Conservation (phyloP, 2,329 filamentous ascomycete species). For the Aspergillus glaucus region DNA sequence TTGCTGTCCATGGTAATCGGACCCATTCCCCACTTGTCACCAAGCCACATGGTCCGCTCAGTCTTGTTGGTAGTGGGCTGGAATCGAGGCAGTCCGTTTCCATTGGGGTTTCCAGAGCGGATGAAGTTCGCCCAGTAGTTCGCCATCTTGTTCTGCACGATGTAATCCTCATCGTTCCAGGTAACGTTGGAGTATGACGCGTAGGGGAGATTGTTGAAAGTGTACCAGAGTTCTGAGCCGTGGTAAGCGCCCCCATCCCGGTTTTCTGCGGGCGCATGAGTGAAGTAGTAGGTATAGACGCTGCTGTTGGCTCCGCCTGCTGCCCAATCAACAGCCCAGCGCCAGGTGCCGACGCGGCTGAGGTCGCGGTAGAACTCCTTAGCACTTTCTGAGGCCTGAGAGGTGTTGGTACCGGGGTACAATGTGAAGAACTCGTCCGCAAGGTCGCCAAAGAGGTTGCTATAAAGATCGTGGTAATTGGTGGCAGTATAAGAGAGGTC, state of each 20-base stretch:
- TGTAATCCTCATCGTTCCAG: slow-evolving; percentile 17
- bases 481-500: slow-evolving; percentile 6
- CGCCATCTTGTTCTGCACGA: slow-evolving; percentile 17
- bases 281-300: too few species aligned
- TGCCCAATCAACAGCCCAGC: too few species aligned
- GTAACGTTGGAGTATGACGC: background rate
- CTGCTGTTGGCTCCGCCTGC: too few species aligned
- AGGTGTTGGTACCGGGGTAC: slow-evolving; percentile 17
- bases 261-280: slow-evolving; percentile 15
- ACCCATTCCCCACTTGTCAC: background rate
- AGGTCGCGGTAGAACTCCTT: too few species aligned
- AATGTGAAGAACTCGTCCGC: slow-evolving; percentile 13
- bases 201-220: slow-evolving; percentile 23
- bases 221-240: slow-evolving; percentile 26
- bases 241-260: slow-evolving; percentile 20
- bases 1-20: background rate
- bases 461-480: slow-evolving; percentile 12
- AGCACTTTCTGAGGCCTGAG: slow-evolving; percentile 10
- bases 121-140: slow-evolving; percentile 28
- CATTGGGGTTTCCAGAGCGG: slow-evolving; percentile 26
- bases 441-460: slow-evolving; percentile 13
- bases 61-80: background rate
- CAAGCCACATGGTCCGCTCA: background rate
- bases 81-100: slow-evolving; percentile 1
- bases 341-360: too few species aligned